These are phyloP conservation scores for Rhodofomes roseus DNA, from an alignment of 1,284 basidiomycete species.

Conservation along the genomic window DNA sequence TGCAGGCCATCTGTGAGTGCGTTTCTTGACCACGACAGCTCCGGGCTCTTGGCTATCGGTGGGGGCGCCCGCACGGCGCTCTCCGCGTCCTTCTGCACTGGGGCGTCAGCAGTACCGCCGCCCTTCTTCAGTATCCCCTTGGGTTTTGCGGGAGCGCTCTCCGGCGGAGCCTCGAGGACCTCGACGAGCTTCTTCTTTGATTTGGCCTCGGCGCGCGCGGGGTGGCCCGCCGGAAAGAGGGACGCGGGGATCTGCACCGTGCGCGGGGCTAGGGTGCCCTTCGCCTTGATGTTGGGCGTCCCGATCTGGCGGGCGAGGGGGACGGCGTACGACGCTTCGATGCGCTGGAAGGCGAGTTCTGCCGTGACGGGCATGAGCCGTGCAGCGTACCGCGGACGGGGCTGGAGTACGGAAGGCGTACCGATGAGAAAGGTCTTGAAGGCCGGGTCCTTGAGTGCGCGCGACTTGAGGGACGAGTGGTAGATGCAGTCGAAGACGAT, in stretches of 20 bases:
- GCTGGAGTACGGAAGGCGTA: constrained; percentile 25
- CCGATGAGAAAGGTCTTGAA: constrained; percentile 71
- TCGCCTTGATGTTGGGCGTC: constrained; percentile 67
- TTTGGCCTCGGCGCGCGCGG: constrained; percentile 3
- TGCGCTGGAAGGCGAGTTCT: constrained; percentile 67
- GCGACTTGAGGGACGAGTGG: constrained; percentile 52
- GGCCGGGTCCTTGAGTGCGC: constrained; percentile 51
- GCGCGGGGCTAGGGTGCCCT: constrained; percentile 59
- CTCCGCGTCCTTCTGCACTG: neutral
- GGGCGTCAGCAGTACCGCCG: neutral
- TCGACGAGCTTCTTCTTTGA: constrained; percentile 40
- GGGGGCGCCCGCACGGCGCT: constrained; percentile 7
- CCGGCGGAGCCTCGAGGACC: constrained; percentile 35
- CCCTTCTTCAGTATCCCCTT: constrained; percentile 39
- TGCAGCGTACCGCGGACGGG: neutral
- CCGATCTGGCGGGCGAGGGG: constrained; percentile 60
- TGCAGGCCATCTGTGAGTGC: constrained; percentile 31
- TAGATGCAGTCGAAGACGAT: constrained; percentile 71
- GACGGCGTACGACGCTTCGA: constrained; percentile 56
- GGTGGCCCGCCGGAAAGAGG: constrained; percentile 33
- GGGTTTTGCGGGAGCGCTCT: constrained; percentile 13
- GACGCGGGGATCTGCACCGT: constrained; percentile 47
- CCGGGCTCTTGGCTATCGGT: constrained; percentile 17
- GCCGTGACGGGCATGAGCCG: neutral
- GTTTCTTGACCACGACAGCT: constrained; percentile 50